Evolutionary conservation across 2,329 filamentous ascomycete species (phyloP).

Genomic region (Colletotrichum destructivum): DNA sequence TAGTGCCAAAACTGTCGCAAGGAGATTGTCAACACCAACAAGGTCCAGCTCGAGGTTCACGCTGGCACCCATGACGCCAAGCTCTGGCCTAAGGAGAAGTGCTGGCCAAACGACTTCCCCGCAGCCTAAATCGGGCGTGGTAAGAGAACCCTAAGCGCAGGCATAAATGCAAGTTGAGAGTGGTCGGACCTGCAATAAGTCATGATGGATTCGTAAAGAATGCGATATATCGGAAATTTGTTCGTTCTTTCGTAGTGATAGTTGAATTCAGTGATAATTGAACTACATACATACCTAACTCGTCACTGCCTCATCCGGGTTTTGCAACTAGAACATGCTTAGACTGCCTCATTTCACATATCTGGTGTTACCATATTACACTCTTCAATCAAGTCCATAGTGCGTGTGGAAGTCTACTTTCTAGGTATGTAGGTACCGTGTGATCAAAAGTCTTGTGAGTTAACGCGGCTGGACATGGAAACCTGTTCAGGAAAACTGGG

Average conservation of each 20-base stretch:
- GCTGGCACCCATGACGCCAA: conserved; percentile 65
- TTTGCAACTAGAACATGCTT: neutral
- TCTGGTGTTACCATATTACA: neutral
- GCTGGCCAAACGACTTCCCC: conserved; percentile 67
- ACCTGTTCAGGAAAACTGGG: neutral
- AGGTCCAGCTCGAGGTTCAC: conserved; percentile 67
- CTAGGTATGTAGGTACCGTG: too few species aligned
- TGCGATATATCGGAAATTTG: neutral
- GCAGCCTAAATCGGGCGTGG: conserved; percentile 2
- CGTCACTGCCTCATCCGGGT: neutral
- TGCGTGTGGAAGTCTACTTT: neutral
- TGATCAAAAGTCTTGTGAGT: neutral
- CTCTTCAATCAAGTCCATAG: neutral
- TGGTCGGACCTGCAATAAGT: neutral
- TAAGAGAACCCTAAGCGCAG: neutral
- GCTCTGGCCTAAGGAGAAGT: conserved; percentile 71
- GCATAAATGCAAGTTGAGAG: neutral
- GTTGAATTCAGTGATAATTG: neutral
- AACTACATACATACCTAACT: neutral
- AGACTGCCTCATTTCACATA: neutral
- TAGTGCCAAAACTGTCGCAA: conserved; percentile 67
- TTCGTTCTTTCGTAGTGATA: neutral
- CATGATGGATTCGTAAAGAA: neutral
- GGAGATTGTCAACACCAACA: conserved; percentile 67
- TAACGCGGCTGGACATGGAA: too few species aligned